Conservation (phyloP, 306 rosid species). For the Trichosanthes cucumerina region DNA sequence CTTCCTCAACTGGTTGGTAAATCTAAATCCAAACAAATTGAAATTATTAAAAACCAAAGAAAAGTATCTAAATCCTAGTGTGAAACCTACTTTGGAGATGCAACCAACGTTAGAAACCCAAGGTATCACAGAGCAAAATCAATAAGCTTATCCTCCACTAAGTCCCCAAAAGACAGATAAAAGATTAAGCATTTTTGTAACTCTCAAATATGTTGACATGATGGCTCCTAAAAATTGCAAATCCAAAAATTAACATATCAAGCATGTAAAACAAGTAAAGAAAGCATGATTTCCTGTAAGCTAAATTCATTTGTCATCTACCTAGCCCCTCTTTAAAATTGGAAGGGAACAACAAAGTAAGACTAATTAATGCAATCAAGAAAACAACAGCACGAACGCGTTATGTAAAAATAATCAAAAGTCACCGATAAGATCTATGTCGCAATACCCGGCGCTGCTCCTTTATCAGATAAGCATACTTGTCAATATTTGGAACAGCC, state of each 20-base stretch:
- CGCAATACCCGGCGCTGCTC: constrained; percentile 63
- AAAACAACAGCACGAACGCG: not conserved
- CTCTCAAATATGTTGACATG: not conserved
- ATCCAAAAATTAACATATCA: not conserved
- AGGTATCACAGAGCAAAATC: not conserved
- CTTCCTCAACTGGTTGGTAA: constrained; percentile 48
- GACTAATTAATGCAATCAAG: not conserved
- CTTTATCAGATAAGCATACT: constrained; percentile 59
- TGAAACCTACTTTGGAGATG: not conserved
- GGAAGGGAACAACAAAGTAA: not conserved
- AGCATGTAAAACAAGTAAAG: not conserved
- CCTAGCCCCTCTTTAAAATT: not conserved
- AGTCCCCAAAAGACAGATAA: not conserved
- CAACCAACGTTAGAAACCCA: not conserved
- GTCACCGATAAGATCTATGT: not conserved
- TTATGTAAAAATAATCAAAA: not conserved
- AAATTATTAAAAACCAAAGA: not conserved
- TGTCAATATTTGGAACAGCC: constrained; percentile 83
- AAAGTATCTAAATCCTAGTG: not conserved
- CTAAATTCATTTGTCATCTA: not conserved
- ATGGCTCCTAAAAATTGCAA: not conserved
- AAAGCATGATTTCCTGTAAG: not conserved
- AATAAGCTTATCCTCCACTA: not conserved
- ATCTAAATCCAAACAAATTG: constrained; percentile 30
- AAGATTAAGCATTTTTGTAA: not conserved